These are phyloP conservation scores for Neurospora sp. DNA, from an alignment of 495 filamentous ascomycete species.

Conservation along the genomic window DNA sequence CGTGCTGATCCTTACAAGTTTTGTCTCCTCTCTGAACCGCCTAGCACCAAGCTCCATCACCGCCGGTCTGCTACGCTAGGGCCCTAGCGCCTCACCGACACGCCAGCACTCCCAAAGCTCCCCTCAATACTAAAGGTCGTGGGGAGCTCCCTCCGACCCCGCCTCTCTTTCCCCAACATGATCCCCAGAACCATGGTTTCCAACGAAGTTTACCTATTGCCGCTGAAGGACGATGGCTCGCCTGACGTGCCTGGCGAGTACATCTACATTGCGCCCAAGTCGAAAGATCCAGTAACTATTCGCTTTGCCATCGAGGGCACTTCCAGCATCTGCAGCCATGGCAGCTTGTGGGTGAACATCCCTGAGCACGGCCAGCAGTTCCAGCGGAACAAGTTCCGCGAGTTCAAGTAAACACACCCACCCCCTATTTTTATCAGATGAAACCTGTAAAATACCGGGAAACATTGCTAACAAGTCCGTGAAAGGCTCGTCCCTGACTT, in stretches of 20 bases:
- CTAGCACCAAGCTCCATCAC: not conserved
- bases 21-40: slow-evolving; percentile 5
- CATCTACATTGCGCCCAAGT: slow-evolving; percentile 77
- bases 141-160: not conserved
- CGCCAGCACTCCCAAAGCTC: not conserved
- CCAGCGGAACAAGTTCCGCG: slow-evolving; percentile 62
- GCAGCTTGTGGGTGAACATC: slow-evolving; percentile 92
- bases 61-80: not conserved
- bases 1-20: not conserved
- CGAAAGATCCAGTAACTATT: slow-evolving; percentile 59
- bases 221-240: slow-evolving; percentile 82
- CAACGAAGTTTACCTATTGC: slow-evolving; percentile 71
- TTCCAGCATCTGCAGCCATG: slow-evolving; percentile 87
- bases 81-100: not conserved
- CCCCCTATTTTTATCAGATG: not conserved
- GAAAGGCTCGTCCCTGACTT: slow-evolving; percentile 79
- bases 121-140: not conserved
- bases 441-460: not conserved
- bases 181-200: slow-evolving; percentile 43
- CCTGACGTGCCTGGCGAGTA: slow-evolving; percentile 84
- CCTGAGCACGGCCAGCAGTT: slow-evolving; percentile 67
- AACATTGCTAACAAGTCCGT: slow-evolving; percentile 1
- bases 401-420: slow-evolving; percentile 60
- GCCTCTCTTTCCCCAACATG: slow-evolving; percentile 23
- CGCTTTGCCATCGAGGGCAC: slow-evolving; percentile 93